These are phyloP conservation scores for Alnus rubra DNA, from an alignment of 306 rosid species.

Conservation along the genomic window DNA sequence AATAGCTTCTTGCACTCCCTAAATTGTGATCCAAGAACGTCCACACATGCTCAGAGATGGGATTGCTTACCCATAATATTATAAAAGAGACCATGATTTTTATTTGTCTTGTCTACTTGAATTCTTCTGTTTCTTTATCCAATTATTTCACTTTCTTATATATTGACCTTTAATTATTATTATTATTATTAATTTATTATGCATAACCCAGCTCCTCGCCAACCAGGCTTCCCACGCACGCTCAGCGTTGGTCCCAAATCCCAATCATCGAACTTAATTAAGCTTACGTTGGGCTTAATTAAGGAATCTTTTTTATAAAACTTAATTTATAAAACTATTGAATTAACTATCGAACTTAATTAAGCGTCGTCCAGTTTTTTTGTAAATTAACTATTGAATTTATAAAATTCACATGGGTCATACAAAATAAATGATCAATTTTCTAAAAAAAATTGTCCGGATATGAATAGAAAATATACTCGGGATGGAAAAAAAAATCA, in stretches of 20 bases:
- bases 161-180: not conserved
- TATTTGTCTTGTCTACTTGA: not conserved
- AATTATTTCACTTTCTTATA: not conserved
- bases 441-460: no score
- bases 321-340: no score
- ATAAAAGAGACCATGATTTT: conserved; percentile 14
- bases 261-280: not conserved
- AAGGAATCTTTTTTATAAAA: no score
- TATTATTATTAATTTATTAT: not conserved
- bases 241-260: not conserved
- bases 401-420: no score
- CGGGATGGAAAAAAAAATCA: no score
- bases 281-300: conserved; percentile 16
- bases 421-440: no score
- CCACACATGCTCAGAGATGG: conserved; percentile 39
- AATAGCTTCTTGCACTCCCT: conserved; percentile 34
- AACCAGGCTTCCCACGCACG: conserved; percentile 27
- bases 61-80: conserved; percentile 17
- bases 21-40: conserved; percentile 50
- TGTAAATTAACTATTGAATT: no score
- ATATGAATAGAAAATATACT: no score
- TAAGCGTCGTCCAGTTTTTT: no score
- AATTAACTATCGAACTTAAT: no score
- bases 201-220: conserved; percentile 34
- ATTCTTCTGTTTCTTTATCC: not conserved